Evolutionary conservation across 1,284 basidiomycete species (phyloP), one percentile per base, ranked within the genome.

Genomic region (Sphagnurus paluster): DNA sequence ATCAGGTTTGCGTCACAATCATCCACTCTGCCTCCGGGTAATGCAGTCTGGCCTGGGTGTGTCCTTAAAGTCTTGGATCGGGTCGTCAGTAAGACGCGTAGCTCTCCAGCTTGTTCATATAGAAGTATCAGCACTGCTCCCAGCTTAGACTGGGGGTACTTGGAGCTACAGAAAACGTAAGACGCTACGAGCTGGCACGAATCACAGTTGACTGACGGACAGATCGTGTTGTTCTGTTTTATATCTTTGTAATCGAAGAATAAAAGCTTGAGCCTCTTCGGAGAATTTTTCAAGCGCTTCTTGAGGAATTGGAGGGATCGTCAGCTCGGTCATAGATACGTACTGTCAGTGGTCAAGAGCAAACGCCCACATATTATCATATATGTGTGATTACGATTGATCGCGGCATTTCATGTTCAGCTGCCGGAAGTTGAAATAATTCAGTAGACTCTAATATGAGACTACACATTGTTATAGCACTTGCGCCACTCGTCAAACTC

Each of bases 1-100:
- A 85, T 63, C 1, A 85, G 68, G 57, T 77, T 76, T 1, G 58
- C 58, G 62, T 95, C 91, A 2, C 72, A 72, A 10, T 76, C 71
- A 56, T 94, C 92, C 19, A 77, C 76, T 61, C 87, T 90, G 5
- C 91, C 92, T 21, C 92, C 92, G 0, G 92, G 92, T 0, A 94
- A 64, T 1, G 91, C 90, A 32, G 86, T 88, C 57, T 89, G 84
- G 16, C 86, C 87, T 2, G 88, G 82, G 63, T 91, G 88, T 0
- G 83, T 78, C 45, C 91, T 74, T 17, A 94, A 71, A 4, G 73
- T 67, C 65, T 89, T 90, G 1, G 90, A 88, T 9, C 92, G 77
- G 2, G 91, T 94, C 0, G 92, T 94, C 38, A 94, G 70, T 11
- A 94, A 70, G 1, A 94, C 90, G 10, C 84, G 78, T 3, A 94